phyloP scores from a whole-genome alignment of 805 yeast genomes.

The Jamesozyma rosinii region DNA sequence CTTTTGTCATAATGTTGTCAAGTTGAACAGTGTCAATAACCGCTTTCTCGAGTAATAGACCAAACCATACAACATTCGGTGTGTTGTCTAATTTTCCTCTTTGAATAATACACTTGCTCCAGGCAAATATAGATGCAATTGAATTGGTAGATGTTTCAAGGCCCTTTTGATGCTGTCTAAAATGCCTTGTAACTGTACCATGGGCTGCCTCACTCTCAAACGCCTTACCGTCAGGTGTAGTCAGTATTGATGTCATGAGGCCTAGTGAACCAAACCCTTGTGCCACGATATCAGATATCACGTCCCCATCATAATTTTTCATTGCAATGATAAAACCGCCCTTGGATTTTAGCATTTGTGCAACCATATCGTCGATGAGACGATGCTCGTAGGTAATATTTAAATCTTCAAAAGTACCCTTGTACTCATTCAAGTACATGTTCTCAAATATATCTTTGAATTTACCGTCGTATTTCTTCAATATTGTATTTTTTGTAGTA shows the following conservation, averaged over 20 bases:
- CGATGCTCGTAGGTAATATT: conserved; percentile 97
- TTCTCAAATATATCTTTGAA: conserved; percentile 87
- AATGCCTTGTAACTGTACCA: conserved; percentile 96
- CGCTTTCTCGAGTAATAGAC: conserved; percentile 66
- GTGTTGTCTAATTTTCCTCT: conserved; percentile 83
- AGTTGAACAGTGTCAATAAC: conserved; percentile 74
- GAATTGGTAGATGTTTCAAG: conserved; percentile 95
- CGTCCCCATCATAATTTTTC: conserved; percentile 97
- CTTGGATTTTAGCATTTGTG: conserved; percentile 90
- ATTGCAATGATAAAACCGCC: conserved; percentile 93
- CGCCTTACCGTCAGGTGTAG: conserved; percentile 93
- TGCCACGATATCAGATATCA: conserved; percentile 93
- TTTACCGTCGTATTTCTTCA: conserved; percentile 87
- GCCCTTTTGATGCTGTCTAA: conserved; percentile 89
- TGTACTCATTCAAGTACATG: conserved; percentile 62
- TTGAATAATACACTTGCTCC: conserved; percentile 88
- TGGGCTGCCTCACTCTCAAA: conserved; percentile 96
- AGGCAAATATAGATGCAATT: conserved; percentile 91
- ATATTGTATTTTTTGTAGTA: conserved; percentile 88
- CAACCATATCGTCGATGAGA: conserved; percentile 95
- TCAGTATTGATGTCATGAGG: conserved; percentile 86
- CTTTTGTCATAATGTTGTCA: conserved; percentile 91
- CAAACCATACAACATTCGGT: conserved; percentile 75
- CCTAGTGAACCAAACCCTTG: conserved; percentile 97
- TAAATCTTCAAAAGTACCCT: conserved; percentile 54